phyloP scores from a whole-genome alignment of 805 yeast species.

The Geotrichum ghanense region DNA sequence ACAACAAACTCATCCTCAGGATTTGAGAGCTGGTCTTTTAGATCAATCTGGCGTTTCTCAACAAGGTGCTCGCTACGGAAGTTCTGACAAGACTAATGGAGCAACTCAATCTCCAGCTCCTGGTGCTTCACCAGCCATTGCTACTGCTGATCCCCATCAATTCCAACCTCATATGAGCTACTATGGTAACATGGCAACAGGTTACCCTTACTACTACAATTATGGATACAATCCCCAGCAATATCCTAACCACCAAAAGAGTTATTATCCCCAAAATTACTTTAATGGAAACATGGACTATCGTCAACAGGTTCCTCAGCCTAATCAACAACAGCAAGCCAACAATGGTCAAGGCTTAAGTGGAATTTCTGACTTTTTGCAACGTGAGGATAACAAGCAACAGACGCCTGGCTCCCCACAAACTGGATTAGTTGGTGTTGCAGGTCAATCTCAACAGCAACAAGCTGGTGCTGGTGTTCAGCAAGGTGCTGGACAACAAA shows the following conservation, averaged over 20 bases:
- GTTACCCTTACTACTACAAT: constrained; percentile 18
- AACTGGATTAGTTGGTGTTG: constrained; percentile 12
- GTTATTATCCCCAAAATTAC: constrained; percentile 16
- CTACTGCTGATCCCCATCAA: constrained; percentile 10
- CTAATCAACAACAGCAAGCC: constrained; percentile 6
- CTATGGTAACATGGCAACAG: constrained; percentile 19
- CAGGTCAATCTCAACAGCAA: constrained; percentile 11
- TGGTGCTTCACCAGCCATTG: constrained; percentile 12
- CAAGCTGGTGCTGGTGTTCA: constrained; percentile 7
- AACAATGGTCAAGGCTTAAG: constrained; percentile 8
- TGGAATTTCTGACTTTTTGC: constrained; percentile 16
- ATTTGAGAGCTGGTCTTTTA: constrained; percentile 2
- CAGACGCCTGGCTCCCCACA: constrained; percentile 17
- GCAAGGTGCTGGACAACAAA: constrained; percentile 15
- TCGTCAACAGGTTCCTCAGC: constrained; percentile 20
- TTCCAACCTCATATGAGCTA: constrained; percentile 15
- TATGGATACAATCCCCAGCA: constrained; percentile 16
- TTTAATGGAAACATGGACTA: constrained; percentile 8
- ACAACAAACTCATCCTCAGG: constrained; percentile 7
- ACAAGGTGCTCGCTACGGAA: constrained; percentile 7
- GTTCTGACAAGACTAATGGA: constrained; percentile 7
- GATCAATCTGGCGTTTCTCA: constrained; percentile 5
- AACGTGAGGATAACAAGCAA: constrained; percentile 12
- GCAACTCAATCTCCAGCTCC: constrained; percentile 14
- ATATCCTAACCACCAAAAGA: constrained; percentile 16